Evolutionary conservation across 176 grass and related monocot genomes (phyloP).

Genomic region (bread wheat (Triticum aestivum)): DNA sequence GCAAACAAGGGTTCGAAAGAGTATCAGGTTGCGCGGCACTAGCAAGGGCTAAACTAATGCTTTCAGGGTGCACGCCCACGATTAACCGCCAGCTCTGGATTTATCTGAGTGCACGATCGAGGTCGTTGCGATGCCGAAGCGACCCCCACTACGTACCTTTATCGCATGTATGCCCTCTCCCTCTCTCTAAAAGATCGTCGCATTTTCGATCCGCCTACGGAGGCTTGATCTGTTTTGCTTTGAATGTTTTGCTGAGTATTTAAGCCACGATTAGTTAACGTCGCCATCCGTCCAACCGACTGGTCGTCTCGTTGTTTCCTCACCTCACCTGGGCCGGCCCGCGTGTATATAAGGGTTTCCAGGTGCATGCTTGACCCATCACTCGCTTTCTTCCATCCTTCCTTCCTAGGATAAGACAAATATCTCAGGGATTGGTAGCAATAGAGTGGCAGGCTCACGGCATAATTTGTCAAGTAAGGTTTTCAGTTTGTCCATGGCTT

Average conservation of each 20-base stretch:
- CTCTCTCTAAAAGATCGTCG: conserved; percentile 8
- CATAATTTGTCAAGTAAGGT: not conserved
- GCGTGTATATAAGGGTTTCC: conserved; percentile 21
- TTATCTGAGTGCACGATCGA: conserved; percentile 17
- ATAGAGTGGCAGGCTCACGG: not conserved
- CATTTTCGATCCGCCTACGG: not conserved
- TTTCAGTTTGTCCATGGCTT: not conserved
- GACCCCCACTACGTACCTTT: conserved; percentile 36
- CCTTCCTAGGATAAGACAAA: not conserved
- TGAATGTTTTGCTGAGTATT: not conserved
- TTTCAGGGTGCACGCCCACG: conserved; percentile 35
- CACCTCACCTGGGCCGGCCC: not conserved
- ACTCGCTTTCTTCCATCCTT: not conserved
- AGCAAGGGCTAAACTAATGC: conserved; percentile 18
- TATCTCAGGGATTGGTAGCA: not conserved
- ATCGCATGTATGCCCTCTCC: not conserved
- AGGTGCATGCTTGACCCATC: conserved; percentile 17
- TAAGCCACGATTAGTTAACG: not conserved
- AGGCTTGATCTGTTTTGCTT: not conserved
- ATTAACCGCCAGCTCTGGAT: conserved; percentile 40
- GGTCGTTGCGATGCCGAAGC: conserved; percentile 50
- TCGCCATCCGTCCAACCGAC: not conserved
- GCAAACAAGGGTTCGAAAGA: conserved; percentile 26
- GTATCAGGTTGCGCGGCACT: conserved; percentile 21
- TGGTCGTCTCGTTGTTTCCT: not conserved